Evolutionary conservation across 2,329 filamentous ascomycete genomes (phyloP).

Genomic region (Lasiodiplodia sp.): DNA sequence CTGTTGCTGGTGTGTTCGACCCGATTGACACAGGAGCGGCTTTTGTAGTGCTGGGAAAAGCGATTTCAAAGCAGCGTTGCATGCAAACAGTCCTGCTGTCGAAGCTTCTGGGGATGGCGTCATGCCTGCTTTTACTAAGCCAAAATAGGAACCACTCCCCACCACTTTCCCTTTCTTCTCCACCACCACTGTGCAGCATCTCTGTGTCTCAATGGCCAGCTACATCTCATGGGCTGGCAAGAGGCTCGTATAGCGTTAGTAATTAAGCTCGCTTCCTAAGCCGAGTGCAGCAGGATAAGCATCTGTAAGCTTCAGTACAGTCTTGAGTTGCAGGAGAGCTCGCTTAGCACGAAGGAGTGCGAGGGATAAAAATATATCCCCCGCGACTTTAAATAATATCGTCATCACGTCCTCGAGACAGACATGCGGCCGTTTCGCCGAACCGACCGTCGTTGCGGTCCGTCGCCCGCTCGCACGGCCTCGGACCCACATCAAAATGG

Average conservation of each 20-base stretch:
- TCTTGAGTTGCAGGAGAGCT: not conserved
- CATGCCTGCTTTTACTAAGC: not conserved
- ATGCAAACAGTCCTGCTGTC: not conserved
- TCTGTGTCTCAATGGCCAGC: not conserved
- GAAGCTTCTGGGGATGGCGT: constrained; percentile 5
- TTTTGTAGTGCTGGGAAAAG: not conserved
- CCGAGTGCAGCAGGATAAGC: not conserved
- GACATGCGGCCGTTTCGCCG: not conserved
- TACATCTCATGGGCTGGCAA: not conserved
- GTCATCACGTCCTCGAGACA: not conserved
- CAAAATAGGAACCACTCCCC: not conserved
- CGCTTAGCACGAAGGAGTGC: not conserved
- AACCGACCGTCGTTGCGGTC: not conserved
- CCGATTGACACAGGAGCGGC: not conserved
- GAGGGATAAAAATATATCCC: not conserved
- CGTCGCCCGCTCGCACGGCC: not conserved
- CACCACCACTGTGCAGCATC: not conserved
- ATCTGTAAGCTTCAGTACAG: not conserved
- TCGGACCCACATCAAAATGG: not conserved
- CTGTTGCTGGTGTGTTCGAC: not conserved
- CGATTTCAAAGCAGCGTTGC: not conserved
- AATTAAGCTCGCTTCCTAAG: not conserved
- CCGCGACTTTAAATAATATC: not conserved
- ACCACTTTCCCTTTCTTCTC: not conserved
- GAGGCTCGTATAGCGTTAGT: not conserved